Evolutionary conservation across 768 basidiomycete genomes (phyloP), one percentile per base, ranked within the genome.

Genomic region (Calvatia gigantea): DNA sequence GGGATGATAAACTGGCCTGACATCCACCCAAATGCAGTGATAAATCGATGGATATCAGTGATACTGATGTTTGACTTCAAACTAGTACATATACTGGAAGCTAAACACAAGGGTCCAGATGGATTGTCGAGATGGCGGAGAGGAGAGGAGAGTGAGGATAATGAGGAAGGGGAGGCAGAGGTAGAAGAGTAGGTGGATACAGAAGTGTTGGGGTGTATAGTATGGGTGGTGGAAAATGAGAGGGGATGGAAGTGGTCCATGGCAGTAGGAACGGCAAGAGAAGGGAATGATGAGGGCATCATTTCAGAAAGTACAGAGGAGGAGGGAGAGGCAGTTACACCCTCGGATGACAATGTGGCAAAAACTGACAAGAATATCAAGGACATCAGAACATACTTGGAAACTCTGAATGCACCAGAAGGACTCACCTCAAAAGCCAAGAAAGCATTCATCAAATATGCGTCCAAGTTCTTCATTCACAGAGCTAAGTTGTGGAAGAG

Each of bases 1-100:
- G 73, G 70, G 15, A 77, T 76, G 75, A 47, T 78, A 3, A 72
- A 75, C 42, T 54, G 71, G 8, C 73, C 75, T 0, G 72, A 76
- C 31, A 21, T 71, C 0, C 65, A 66, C n/a, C 74, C 74, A 0
- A 73, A 70, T 51, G 69, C 73, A 0, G 56, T 73, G 0, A 70
- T 77, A 6, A 78, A 77, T 50, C 57, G 67, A n/a, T 78, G 76
- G 77, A 74, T 77, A 17, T 61, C 66, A 37, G 69, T 64, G 1
- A 75, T 77, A 7, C 51, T 73, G 2, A 33, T 71, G 15, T 77
- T 73, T 42, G 54, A 70, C 43, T 77, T 79, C 49, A 61, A 56
- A 12, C 51, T 79, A 0, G 39, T 62, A 1, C 75, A 78, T 55
- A 67, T 77, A 0, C 73, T 72, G 0, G 76, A 63, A 6, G 58